A percentile compares a stretch with the other conserved stretches of the same genome.
These are phyloP conservation scores for Farysia itapuensis DNA, from an alignment of 1,284 basidiomycete species.

Conservation along the genomic window DNA sequence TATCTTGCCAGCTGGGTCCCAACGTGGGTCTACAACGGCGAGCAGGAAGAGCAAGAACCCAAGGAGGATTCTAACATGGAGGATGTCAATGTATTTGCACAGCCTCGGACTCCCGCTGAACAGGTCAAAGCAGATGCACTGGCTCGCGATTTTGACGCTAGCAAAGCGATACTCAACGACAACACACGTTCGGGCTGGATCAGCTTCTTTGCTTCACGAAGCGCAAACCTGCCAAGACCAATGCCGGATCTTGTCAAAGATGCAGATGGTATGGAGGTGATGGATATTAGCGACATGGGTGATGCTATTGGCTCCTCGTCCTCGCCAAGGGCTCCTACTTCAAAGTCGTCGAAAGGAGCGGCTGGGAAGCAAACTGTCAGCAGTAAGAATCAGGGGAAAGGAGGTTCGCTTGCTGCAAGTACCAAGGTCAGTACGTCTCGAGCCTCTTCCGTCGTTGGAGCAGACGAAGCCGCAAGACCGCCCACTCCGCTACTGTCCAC, in stretches of 20 bases:
- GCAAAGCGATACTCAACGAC: conserved; percentile 43
- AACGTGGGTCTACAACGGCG: conserved; percentile 34
- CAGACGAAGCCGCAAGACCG: conserved; percentile 1
- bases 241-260: conserved; percentile 14
- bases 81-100: background rate
- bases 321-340: too few relatives aligned
- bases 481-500: conserved; percentile 16
- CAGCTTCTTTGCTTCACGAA: conserved; percentile 43
- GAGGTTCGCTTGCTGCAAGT: conserved; percentile 1
- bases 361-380: background rate
- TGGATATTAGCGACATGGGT: conserved; percentile 43
- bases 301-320: background rate
- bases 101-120: conserved; percentile 44
- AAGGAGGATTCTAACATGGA: background rate
- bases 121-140: conserved; percentile 54
- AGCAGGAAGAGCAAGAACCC: conserved; percentile 28
- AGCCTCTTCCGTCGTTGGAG: conserved; percentile 18
- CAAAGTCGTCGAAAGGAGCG: conserved; percentile 1
- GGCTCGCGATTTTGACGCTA: conserved; percentile 35
- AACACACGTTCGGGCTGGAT: conserved; percentile 46
- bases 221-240: conserved; percentile 17
- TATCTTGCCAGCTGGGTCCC: conserved; percentile 42
- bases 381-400: background rate
- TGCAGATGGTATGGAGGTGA: conserved; percentile 46
- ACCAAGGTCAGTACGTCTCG: conserved; percentile 8